Percentiles rank a stretch among this genome's conserved stretches.
phyloP scores from a whole-genome alignment of 2,329 filamentous ascomycete genomes.

The Fusarium marasasianum region DNA sequence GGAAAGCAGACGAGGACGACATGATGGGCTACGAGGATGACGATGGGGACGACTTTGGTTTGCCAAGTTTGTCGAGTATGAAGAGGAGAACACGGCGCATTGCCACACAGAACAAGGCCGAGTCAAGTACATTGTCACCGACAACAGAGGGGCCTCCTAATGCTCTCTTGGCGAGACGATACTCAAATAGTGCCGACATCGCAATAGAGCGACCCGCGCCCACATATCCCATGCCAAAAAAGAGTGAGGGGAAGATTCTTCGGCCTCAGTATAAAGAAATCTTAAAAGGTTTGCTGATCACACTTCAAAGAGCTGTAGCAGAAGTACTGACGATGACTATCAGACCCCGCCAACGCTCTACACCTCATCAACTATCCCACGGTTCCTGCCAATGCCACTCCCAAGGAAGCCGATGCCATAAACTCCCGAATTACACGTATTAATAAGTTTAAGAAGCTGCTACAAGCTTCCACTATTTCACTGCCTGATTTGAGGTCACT shows the following conservation, averaged over 20 bases:
- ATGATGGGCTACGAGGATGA: conserved; percentile 84
- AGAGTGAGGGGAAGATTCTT: conserved; percentile 92
- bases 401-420: conserved; percentile 87
- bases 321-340: conserved; percentile 22
- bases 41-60: conserved; percentile 93
- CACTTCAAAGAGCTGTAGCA: neutral
- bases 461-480: conserved; percentile 91
- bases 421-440: conserved; percentile 91
- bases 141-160: conserved; percentile 50
- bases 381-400: conserved; percentile 74
- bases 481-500: conserved; percentile 83
- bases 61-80: conserved; percentile 93
- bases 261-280: conserved; percentile 98
- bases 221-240: conserved; percentile 87
- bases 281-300: conserved; percentile 65
- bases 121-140: conserved; percentile 49
- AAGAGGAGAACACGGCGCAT: conserved; percentile 73
- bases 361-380: conserved; percentile 92
- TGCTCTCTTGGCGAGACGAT: conserved; percentile 60
- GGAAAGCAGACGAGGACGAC: conserved; percentile 80
- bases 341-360: conserved; percentile 88
- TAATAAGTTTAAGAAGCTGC: conserved; percentile 97
- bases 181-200: conserved; percentile 91
- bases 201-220: conserved; percentile 86
- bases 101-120: conserved; percentile 53